phyloP scores from a whole-genome alignment of 352 stramenopile species.

The Phytophthora kernoviae region DNA sequence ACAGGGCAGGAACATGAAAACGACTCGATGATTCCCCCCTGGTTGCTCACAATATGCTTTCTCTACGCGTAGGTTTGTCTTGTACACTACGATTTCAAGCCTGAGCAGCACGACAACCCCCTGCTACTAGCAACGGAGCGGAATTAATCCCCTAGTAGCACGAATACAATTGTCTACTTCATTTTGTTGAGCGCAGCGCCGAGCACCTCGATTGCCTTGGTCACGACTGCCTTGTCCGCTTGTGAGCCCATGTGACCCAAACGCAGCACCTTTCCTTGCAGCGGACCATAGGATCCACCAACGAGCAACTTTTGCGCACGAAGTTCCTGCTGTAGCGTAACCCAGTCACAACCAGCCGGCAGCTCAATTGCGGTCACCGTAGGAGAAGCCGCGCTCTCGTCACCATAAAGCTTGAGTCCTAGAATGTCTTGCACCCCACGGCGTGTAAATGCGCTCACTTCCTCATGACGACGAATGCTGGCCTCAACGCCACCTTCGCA shows the following conservation, averaged over 20 bases:
- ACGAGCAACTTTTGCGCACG: slow-evolving; percentile 38
- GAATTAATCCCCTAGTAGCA: slow-evolving; percentile 22
- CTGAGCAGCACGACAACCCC: slow-evolving; percentile 63
- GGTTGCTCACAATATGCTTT: neutral
- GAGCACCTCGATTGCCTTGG: slow-evolving; percentile 39
- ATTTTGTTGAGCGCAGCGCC: slow-evolving; percentile 36
- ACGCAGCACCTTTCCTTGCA: slow-evolving; percentile 52
- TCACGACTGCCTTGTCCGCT: slow-evolving; percentile 40
- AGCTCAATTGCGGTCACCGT: slow-evolving; percentile 61
- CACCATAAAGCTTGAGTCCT: slow-evolving; percentile 41
- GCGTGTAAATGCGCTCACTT: slow-evolving; percentile 43
- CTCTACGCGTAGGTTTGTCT: slow-evolving; percentile 32
- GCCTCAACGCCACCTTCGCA: slow-evolving; percentile 39
- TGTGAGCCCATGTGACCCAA: slow-evolving; percentile 65
- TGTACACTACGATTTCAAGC: slow-evolving; percentile 74
- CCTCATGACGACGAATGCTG: slow-evolving; percentile 31
- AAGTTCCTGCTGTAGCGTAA: slow-evolving; percentile 36
- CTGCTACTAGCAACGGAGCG: slow-evolving; percentile 53
- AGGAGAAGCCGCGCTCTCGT: slow-evolving; percentile 36
- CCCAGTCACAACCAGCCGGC: slow-evolving; percentile 37
- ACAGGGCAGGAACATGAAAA: neutral
- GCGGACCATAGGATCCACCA: slow-evolving; percentile 49
- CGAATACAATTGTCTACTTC: slow-evolving; percentile 15
- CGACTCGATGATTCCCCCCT: neutral
- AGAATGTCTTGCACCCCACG: slow-evolving; percentile 34